These are phyloP conservation scores for Cetradonia linearis DNA, from an alignment of 495 filamentous ascomycete species.

Conservation along the genomic window DNA sequence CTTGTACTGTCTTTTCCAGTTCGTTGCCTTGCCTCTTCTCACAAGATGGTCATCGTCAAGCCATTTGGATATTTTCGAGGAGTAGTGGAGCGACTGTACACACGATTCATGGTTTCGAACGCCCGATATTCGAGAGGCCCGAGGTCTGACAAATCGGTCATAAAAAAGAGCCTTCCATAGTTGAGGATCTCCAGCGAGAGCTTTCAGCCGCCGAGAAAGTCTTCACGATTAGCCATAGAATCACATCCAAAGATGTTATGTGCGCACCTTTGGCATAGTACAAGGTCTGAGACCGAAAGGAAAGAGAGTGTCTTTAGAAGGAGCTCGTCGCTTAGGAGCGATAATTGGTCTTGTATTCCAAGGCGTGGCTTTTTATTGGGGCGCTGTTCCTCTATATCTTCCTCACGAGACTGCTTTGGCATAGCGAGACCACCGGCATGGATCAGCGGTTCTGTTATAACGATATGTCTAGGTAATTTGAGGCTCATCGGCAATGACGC, in stretches of 20 bases:
- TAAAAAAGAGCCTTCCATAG: constrained; percentile 91
- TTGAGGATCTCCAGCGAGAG: constrained; percentile 71
- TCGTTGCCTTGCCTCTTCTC: constrained; percentile 40
- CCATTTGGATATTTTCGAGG: constrained; percentile 70
- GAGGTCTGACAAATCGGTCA: constrained; percentile 74
- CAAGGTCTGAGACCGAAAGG: constrained; percentile 56
- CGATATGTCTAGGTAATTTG: background rate
- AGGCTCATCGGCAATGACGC: background rate
- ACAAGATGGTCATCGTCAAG: constrained; percentile 59
- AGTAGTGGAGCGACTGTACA: constrained; percentile 46
- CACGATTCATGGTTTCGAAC: constrained; percentile 39
- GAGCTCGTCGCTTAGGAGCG: constrained; percentile 75
- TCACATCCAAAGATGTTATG: background rate
- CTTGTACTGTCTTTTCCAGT: constrained; percentile 89
- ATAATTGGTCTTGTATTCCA: constrained; percentile 36
- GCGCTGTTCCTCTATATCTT: constrained; percentile 19
- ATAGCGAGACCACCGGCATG: constrained; percentile 24
- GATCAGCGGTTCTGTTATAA: background rate
- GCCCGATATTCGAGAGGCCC: constrained; percentile 66
- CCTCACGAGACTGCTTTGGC: constrained; percentile 36
- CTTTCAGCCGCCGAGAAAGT: constrained; percentile 66
- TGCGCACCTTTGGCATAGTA: constrained; percentile 54
- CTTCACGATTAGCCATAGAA: constrained; percentile 32
- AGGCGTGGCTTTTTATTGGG: constrained; percentile 34
- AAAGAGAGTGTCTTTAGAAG: constrained; percentile 75